Evolutionary conservation across 2,329 filamentous ascomycete genomes (phyloP).

Genomic region (Leptographium lundbergii): DNA sequence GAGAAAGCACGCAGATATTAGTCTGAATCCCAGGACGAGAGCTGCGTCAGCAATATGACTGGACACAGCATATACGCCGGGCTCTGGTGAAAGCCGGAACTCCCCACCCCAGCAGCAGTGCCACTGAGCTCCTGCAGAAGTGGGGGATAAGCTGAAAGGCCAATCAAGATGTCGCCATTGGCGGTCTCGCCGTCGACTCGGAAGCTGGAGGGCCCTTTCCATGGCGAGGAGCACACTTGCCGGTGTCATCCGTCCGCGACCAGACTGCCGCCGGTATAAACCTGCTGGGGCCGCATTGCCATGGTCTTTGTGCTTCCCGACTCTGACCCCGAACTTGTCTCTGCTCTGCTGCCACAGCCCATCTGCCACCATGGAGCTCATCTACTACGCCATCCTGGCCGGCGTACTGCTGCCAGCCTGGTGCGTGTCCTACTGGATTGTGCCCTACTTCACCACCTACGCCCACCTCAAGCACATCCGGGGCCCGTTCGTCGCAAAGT

Average conservation of each 20-base stretch:
- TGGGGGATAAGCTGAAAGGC: conserved; percentile 4
- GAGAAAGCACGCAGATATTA: too few relatives aligned
- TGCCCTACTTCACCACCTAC: conserved; percentile 9
- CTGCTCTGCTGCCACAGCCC: not conserved
- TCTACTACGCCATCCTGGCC: conserved; percentile 5
- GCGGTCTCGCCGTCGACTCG: not conserved
- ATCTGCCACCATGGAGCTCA: conserved; percentile 2
- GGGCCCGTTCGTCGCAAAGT: conserved; percentile 7
- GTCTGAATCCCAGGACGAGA: too few relatives aligned
- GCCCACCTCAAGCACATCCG: conserved; percentile 6
- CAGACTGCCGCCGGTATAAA: not conserved
- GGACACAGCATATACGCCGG: too few relatives aligned
- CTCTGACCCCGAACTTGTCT: not conserved
- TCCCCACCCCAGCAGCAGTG: not conserved
- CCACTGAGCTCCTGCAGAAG: not conserved
- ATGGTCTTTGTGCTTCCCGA: not conserved
- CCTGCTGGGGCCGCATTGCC: not conserved
- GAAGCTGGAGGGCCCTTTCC: not conserved
- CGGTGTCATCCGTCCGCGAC: not conserved
- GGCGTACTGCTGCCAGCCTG: conserved; percentile 4
- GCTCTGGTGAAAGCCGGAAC: not conserved
- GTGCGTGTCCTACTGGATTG: conserved; percentile 7
- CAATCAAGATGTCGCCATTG: not conserved
- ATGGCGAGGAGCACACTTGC: not conserved
- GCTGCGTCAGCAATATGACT: too few relatives aligned